Evolutionary conservation across 805 yeast species (phyloP).

Genomic region (Pichia ethanolica): DNA sequence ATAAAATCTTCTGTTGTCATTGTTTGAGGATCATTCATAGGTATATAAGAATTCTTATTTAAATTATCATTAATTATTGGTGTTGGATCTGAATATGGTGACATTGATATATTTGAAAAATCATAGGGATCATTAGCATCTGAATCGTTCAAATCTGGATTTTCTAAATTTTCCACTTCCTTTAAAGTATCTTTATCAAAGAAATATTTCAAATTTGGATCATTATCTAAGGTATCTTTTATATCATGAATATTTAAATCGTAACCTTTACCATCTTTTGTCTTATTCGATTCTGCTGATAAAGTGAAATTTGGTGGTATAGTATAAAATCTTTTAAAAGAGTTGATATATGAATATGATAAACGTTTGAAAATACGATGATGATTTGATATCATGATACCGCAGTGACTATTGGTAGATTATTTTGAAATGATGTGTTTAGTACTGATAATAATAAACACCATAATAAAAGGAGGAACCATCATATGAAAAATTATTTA

Average conservation of each 20-base stretch:
- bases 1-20: conserved; percentile 18
- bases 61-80: too few species aligned
- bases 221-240: conserved; percentile 20
- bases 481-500: too few species aligned
- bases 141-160: background rate
- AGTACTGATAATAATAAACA: too few species aligned
- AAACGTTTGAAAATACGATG: too few species aligned
- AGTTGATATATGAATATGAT: too few species aligned
- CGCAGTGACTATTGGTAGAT: too few species aligned
- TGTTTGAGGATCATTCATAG: conserved; percentile 15
- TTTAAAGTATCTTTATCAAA: conserved; percentile 11
- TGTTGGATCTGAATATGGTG: background rate
- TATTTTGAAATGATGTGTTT: too few species aligned
- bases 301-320: conserved; percentile 3
- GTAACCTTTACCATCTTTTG: background rate
- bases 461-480: too few species aligned
- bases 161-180: background rate
- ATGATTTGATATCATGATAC: too few species aligned
- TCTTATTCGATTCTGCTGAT: background rate
- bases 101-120: conserved; percentile 7
- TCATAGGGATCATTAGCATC: conserved; percentile 18
- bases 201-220: conserved; percentile 25
- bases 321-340: background rate
- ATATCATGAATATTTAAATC: conserved; percentile 7
- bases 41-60: background rate